Evolutionary conservation across 768 basidiomycete genomes (phyloP).

Genomic region (Suillus variegatus): DNA sequence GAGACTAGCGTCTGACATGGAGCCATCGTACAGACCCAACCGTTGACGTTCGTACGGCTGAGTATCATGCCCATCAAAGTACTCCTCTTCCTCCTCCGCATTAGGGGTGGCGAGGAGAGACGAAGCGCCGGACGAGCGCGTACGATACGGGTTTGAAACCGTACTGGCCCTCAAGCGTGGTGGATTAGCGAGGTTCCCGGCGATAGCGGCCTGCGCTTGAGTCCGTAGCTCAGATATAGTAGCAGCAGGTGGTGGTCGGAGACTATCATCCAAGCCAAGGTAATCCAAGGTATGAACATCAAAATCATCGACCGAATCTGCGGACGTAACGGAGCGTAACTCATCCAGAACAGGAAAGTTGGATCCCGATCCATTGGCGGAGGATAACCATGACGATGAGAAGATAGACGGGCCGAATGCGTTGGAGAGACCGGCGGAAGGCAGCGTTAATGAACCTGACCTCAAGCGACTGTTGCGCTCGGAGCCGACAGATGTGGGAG

Average conservation of each 20-base stretch:
- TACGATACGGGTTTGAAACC: slow-evolving; percentile 90
- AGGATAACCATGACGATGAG: slow-evolving; percentile 84
- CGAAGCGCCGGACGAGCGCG: slow-evolving; percentile 55
- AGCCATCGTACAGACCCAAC: slow-evolving; percentile 61
- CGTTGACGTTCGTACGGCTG: slow-evolving; percentile 52
- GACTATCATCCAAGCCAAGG: slow-evolving; percentile 86
- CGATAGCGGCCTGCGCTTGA: slow-evolving; percentile 89
- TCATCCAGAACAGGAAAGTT: slow-evolving; percentile 76
- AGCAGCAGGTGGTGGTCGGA: slow-evolving; percentile 78
- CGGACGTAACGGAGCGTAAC: slow-evolving; percentile 76
- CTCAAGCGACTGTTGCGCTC: slow-evolving; percentile 84
- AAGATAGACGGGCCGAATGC: slow-evolving; percentile 90
- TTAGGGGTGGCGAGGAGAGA: slow-evolving; percentile 65
- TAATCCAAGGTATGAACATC: slow-evolving; percentile 96
- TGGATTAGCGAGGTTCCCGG: slow-evolving; percentile 77
- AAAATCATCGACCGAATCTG: slow-evolving; percentile 82
- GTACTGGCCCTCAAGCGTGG: slow-evolving; percentile 86
- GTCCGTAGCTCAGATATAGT: slow-evolving; percentile 87
- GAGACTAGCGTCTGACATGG: slow-evolving; percentile 51
- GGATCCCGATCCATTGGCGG: slow-evolving; percentile 53
- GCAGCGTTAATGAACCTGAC: slow-evolving; percentile 90
- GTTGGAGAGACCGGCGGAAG: slow-evolving; percentile 72
- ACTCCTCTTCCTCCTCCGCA: slow-evolving; percentile 74
- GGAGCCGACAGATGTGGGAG: slow-evolving; percentile 30
- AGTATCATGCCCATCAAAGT: slow-evolving; percentile 62